A percentile compares a stretch with the other conserved stretches of the same genome.
These are phyloP conservation scores for Chalaropsis thielavioides DNA, from an alignment of 2,329 filamentous ascomycete species.

Conservation along the genomic window DNA sequence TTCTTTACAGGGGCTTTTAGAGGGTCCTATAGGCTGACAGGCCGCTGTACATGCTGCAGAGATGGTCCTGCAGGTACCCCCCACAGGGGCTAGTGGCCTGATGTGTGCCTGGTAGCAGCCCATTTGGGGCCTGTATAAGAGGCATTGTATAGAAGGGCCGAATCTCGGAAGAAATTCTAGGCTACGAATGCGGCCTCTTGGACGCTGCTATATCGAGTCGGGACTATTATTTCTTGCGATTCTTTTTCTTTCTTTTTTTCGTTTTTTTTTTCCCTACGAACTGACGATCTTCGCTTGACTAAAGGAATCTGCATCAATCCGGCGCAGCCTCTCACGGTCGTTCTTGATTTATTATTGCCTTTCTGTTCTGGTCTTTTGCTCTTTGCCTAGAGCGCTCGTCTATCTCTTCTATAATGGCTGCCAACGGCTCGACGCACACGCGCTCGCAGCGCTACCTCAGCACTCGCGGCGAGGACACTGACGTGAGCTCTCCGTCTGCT, in stretches of 20 bases:
- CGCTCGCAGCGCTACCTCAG: constrained; percentile 37
- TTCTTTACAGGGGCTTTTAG: not conserved
- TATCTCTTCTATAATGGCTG: constrained; percentile 27
- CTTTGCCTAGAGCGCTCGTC: constrained; percentile 10
- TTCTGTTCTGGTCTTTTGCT: not conserved
- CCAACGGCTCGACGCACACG: constrained; percentile 30
- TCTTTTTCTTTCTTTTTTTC: not conserved
- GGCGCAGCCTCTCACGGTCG: not conserved
- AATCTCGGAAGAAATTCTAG: constrained; percentile 12
- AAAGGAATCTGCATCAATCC: not conserved
- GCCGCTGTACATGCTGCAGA: not conserved
- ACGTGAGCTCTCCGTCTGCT: constrained; percentile 24
- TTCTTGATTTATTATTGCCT: not conserved
- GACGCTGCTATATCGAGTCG: not conserved
- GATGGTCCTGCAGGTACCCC: not conserved
- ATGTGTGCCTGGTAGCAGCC: not conserved
- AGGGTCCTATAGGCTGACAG: not conserved
- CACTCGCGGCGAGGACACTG: constrained; percentile 37
- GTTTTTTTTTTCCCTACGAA: not conserved
- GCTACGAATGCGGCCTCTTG: not conserved
- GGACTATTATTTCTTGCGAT: not conserved
- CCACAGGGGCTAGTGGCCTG: not conserved
- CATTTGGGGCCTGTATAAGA: not conserved
- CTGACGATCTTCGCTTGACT: not conserved
- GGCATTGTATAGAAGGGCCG: constrained; percentile 10